These are phyloP conservation scores for Physcomitrellopsis africana DNA, from an alignment of 225 moss, liverwort and hornwort genomes.

Conservation along the genomic window DNA sequence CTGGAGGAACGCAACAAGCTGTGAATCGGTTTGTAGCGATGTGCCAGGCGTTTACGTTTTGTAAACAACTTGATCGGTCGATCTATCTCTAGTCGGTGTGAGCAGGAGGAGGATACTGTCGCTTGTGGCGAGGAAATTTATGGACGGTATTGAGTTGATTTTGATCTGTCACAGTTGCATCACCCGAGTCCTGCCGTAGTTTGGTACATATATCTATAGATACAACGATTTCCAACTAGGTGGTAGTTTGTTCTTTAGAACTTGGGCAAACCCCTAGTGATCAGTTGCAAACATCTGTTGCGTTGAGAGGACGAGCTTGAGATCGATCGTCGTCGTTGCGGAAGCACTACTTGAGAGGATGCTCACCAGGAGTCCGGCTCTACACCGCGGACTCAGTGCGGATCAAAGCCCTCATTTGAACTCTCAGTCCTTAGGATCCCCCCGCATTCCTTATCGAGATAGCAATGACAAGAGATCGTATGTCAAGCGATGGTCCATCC, in stretches of 20 bases:
- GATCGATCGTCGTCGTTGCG: not conserved
- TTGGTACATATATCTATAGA: no score
- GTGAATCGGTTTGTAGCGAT: not conserved
- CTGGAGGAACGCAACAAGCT: no score
- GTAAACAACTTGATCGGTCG: not conserved
- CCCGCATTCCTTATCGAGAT: slow-evolving; percentile 10
- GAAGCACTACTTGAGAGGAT: slow-evolving; percentile 34
- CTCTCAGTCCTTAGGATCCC: slow-evolving; percentile 29
- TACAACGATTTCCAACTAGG: no score
- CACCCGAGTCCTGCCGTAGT: slow-evolving; percentile 35
- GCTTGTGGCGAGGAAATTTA: slow-evolving; percentile 36
- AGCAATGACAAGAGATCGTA: slow-evolving; percentile 9
- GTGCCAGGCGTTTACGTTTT: not conserved
- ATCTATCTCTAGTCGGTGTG: no score
- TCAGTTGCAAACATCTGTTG: not conserved
- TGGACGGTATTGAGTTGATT: slow-evolving; percentile 54
- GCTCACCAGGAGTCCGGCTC: slow-evolving; percentile 38
- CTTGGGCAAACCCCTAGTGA: not conserved
- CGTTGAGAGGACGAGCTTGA: not conserved
- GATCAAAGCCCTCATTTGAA: slow-evolving; percentile 7
- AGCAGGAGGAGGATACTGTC: slow-evolving; percentile 7
- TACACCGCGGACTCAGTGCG: slow-evolving; percentile 22
- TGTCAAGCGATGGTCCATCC: slow-evolving; percentile 10
- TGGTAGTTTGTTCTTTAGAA: not conserved
- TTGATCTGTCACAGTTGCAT: slow-evolving; percentile 61